Base-by-base conservation (phyloP, 2,329 filamentous ascomycete species). In the Cladorrhinum sp. region DNA sequence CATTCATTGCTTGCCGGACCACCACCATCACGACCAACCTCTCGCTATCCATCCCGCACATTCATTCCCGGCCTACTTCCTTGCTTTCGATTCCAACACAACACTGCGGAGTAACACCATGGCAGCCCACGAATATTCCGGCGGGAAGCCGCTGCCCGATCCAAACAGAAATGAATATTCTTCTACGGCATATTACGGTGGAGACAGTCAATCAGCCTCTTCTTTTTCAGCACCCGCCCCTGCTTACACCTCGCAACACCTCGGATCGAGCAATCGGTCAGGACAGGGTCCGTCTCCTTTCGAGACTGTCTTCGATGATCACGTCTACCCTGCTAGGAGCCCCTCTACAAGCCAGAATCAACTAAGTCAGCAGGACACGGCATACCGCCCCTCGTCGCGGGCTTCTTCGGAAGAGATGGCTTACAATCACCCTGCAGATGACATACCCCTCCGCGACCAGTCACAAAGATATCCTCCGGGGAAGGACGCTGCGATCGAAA, bases 111-210 rank as follows among this genome's bases (percentile, higher is more conserved):
- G 42, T 26, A 39, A 49, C 48, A 65, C 57, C 68, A 88, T 88
- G 86, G 82, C 85, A 50, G 79, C 83, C 65, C 82, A 86, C 76
- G 84, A 89, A 68, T 90, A 90, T 75, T 90, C 90, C 69, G 42
- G 56, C 58, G 67, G 66, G 61, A 69, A 70, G 70, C 75, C 70
- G 66, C 77, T 63, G 70, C 77, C 62, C 75, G 80, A 61, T 78
- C 42, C 42, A 21, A 46, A 46, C 42, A 46, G n/a, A 21, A 46
- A 80, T 69, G 74, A 75, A 60, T 72, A 75, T 55, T 75, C 55
- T 74, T 75, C 55, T 79, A 74, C 21, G 72, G 75, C 59, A 33
- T 64, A 67, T 62, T 51, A 66, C 57, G 53, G 62, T 63, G 53
- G 61, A 26, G 55, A 56, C 50, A 50, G 55, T 28, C 54, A 55